These are phyloP conservation scores for Dillenia turbinata DNA, from an alignment of 164 flowering plant genomes.

Conservation along the genomic window DNA sequence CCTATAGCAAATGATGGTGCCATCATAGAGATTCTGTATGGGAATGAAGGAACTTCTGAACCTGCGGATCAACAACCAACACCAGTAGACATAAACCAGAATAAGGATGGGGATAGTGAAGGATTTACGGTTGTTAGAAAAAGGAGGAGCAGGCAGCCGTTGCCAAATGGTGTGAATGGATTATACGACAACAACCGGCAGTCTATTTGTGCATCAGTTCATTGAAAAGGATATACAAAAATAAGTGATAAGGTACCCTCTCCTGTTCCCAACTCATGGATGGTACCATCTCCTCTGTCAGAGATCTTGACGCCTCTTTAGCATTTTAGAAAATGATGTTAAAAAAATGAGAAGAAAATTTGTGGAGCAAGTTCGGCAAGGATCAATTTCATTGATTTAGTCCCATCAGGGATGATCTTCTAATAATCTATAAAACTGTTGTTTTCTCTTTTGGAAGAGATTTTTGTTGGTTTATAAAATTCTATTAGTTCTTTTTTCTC, in stretches of 20 bases:
- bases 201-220: conserved; percentile 71
- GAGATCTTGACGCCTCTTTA: no score
- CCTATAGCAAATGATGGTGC: conserved; percentile 70
- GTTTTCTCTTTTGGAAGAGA: no score
- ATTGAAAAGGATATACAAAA: conserved; percentile 23
- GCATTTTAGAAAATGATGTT: no score
- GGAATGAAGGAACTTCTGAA: conserved; percentile 30
- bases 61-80: conserved; percentile 13
- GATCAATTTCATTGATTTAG: no score
- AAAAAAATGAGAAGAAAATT: no score
- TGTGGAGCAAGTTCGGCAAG: no score
- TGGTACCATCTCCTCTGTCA: no score
- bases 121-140: conserved; percentile 72
- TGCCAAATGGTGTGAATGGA: conserved; percentile 43
- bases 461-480: no score
- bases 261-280: no score
- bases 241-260: not conserved
- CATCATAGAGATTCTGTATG: conserved; percentile 45
- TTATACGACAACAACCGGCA: conserved; percentile 53
- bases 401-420: no score
- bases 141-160: conserved; percentile 61
- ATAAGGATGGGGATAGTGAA: conserved; percentile 54
- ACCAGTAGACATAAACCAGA: conserved; percentile 22
- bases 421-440: no score
- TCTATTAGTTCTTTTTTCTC: no score